phyloP scores from a whole-genome alignment of 441 rosid genomes.

The Iberis amara region DNA sequence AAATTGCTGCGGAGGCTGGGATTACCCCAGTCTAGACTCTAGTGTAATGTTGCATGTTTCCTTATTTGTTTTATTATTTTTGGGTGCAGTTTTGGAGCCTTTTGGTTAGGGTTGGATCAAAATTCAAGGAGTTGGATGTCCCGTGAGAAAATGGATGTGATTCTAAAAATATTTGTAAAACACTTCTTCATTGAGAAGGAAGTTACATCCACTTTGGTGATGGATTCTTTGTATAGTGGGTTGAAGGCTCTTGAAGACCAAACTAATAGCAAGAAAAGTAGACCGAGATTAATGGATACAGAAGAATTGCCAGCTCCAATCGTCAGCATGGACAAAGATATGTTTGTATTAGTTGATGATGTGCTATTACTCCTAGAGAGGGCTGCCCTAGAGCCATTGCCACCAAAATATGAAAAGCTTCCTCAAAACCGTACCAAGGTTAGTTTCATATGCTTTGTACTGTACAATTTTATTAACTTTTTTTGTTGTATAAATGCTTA shows the following conservation, averaged over 20 bases:
- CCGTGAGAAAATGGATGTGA: constrained; percentile 69
- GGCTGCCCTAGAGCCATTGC: constrained; percentile 76
- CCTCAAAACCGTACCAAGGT: constrained; percentile 91
- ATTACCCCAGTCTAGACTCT: too few relatives aligned
- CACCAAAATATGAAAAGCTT: constrained; percentile 84
- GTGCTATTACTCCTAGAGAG: constrained; percentile 70
- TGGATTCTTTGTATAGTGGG: constrained; percentile 98
- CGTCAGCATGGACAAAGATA: constrained; percentile 66
- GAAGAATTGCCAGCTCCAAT: constrained; percentile 79
- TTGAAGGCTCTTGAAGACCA: constrained; percentile 90
- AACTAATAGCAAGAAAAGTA: constrained; percentile 57
- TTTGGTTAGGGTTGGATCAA: constrained; percentile 82
- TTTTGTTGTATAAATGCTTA: too few relatives aligned
- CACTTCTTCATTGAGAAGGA: constrained; percentile 93
- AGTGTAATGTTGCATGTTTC: too few relatives aligned
- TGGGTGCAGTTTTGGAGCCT: constrained; percentile 69
- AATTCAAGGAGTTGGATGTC: constrained; percentile 66
- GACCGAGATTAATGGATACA: constrained; percentile 43
- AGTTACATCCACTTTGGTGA: constrained; percentile 92
- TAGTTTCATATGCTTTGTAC: constrained; percentile 17
- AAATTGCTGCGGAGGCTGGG: too few relatives aligned
- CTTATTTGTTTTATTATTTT: constrained; percentile 22
- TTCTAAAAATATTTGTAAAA: constrained; percentile 79
- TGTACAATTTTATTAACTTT: background rate
- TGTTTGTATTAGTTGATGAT: constrained; percentile 81